These are phyloP conservation scores for Xylariales sp. DNA, from an alignment of 2,329 filamentous ascomycete species.

Conservation along the genomic window DNA sequence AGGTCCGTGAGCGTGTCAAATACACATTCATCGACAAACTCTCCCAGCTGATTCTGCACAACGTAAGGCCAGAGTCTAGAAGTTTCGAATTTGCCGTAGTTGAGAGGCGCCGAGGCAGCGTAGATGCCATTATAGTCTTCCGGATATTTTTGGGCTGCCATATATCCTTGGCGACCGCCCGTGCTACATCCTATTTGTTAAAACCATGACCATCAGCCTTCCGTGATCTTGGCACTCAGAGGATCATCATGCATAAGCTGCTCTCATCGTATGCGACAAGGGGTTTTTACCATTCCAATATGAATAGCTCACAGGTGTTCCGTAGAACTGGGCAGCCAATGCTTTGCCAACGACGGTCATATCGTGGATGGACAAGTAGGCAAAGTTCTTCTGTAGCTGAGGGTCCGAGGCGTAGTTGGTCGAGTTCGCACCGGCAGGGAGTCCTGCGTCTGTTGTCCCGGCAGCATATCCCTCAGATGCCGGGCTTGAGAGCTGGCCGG, in stretches of 20 bases:
- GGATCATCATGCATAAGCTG: no score
- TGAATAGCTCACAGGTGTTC: slow-evolving; percentile 31
- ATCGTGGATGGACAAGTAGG: slow-evolving; percentile 20
- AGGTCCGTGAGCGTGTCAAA: background rate
- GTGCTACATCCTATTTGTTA: no score
- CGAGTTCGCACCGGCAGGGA: slow-evolving; percentile 8
- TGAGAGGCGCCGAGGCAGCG: slow-evolving; percentile 38
- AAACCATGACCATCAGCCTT: no score
- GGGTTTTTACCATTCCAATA: slow-evolving; percentile 50
- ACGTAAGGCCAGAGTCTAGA: slow-evolving; percentile 2
- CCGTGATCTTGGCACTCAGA: no score
- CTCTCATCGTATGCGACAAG: no score
- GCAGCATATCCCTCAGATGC: slow-evolving; percentile 17
- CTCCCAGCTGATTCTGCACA: slow-evolving; percentile 5
- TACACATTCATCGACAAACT: slow-evolving; percentile 6
- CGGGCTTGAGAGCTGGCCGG: slow-evolving; percentile 10
- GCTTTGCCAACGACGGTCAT: slow-evolving; percentile 36
- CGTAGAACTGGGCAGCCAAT: slow-evolving; percentile 36
- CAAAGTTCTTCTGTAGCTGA: slow-evolving; percentile 17
- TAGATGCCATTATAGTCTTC: slow-evolving; percentile 50
- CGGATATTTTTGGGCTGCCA: slow-evolving; percentile 46
- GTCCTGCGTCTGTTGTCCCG: slow-evolving; percentile 21
- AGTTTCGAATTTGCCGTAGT: slow-evolving; percentile 12
- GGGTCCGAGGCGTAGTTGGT: slow-evolving; percentile 15
- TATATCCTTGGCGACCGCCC: slow-evolving; percentile 51